phyloP scores from a whole-genome alignment of 1,139 yeast genomes.

The Candida sp. region DNA sequence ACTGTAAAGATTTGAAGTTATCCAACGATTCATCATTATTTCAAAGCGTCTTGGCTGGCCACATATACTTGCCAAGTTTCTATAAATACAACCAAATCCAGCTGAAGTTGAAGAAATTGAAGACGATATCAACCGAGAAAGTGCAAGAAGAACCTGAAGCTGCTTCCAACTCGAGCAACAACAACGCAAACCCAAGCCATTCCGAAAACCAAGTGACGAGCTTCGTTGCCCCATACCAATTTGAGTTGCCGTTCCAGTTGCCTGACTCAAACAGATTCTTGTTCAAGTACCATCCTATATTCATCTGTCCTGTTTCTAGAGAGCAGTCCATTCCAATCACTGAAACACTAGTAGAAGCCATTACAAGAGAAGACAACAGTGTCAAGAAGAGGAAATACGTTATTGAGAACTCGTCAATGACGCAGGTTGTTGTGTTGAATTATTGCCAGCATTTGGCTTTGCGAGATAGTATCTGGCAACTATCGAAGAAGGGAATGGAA shows the following conservation, averaged over 20 bases:
- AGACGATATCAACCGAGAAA: conserved; percentile 31
- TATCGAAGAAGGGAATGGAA: conserved; percentile 46
- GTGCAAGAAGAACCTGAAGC: conserved; percentile 4
- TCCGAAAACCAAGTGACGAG: conserved; percentile 7
- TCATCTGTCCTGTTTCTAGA: conserved; percentile 90
- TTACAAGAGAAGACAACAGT: conserved; percentile 16
- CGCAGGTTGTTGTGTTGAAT: conserved; percentile 50
- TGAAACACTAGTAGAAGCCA: conserved; percentile 14
- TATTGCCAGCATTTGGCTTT: conserved; percentile 50
- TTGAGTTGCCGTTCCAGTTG: conserved; percentile 48
- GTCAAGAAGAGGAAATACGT: conserved; percentile 24
- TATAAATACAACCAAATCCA: conserved; percentile 63
- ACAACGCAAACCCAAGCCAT: background rate
- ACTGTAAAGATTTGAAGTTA: conserved; percentile 64
- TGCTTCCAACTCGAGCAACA: conserved; percentile 1
- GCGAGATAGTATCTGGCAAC: conserved; percentile 50
- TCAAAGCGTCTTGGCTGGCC: conserved; percentile 71
- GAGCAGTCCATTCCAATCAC: conserved; percentile 63
- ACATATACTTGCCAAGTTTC: conserved; percentile 72
- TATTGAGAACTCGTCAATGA: conserved; percentile 17
- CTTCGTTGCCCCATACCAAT: conserved; percentile 27
- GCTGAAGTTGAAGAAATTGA: conserved; percentile 29
- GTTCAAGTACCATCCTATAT: conserved; percentile 76
- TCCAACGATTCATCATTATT: conserved; percentile 76
- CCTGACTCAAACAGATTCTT: conserved; percentile 45